Conservation (phyloP, 2,329 filamentous ascomycete species). For the Diplodia mutila region DNA sequence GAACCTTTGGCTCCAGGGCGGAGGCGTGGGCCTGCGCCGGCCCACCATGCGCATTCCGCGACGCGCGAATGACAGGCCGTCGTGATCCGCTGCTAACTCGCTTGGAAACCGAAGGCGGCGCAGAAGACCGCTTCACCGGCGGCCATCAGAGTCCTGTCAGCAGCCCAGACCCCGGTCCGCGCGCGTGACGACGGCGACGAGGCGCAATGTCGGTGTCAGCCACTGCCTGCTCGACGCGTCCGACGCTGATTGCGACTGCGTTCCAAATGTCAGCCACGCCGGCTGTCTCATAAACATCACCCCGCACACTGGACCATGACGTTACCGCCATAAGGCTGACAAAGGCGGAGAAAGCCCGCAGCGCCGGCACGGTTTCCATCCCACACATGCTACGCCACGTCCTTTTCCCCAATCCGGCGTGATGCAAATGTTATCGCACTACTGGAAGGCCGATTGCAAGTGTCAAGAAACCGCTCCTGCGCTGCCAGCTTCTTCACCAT, state of each 20-base stretch:
- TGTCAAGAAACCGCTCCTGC: background rate
- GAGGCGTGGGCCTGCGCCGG: constrained; percentile 30
- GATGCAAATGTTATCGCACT: background rate
- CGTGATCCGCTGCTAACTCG: constrained; percentile 29
- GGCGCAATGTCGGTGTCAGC: constrained; percentile 31
- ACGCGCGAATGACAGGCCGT: constrained; percentile 35
- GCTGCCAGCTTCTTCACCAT: background rate
- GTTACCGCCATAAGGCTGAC: constrained; percentile 31
- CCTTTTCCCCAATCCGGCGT: background rate
- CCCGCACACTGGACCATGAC: constrained; percentile 10
- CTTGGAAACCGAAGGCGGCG: constrained; percentile 28
- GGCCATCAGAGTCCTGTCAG: constrained; percentile 30
- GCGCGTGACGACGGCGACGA: background rate
- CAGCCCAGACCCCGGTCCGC: background rate
- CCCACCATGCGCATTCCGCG: constrained; percentile 34
- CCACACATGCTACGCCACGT: constrained; percentile 23
- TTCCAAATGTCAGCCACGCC: constrained; percentile 1
- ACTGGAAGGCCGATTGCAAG: background rate
- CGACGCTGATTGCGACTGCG: background rate
- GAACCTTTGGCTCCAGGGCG: constrained; percentile 33
- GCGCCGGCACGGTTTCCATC: constrained; percentile 27
- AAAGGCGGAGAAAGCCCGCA: constrained; percentile 28
- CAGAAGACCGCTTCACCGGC: constrained; percentile 9
- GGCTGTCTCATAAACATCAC: constrained; percentile 8
- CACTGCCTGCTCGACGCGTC: constrained; percentile 32